These are phyloP conservation scores for Colletotrichum sp. DNA, from an alignment of 2,329 filamentous ascomycete species.

Conservation along the genomic window DNA sequence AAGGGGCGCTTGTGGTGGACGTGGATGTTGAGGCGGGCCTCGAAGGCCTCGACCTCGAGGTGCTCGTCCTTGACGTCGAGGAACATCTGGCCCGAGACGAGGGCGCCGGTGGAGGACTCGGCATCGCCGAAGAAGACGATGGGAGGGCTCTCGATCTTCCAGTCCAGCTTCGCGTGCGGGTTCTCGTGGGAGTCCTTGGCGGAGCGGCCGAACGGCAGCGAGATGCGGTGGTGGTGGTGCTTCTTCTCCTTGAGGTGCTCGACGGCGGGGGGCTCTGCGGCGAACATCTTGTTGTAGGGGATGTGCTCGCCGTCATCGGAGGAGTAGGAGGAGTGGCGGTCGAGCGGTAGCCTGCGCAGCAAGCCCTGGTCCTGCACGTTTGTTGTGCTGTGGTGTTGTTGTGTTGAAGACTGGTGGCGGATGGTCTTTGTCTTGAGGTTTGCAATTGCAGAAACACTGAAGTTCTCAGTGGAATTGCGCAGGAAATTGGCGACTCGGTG, in stretches of 20 bases:
- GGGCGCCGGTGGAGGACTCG: constrained; percentile 78
- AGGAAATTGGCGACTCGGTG: constrained; percentile 64
- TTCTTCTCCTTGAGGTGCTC: constrained; percentile 33
- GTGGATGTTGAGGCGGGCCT: constrained; percentile 73
- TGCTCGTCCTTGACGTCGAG: constrained; percentile 72
- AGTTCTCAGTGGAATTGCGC: constrained; percentile 58
- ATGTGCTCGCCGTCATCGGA: constrained; percentile 22
- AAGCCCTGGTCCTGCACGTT: constrained; percentile 10
- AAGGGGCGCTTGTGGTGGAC: constrained; percentile 84
- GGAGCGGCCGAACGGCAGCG: constrained; percentile 40
- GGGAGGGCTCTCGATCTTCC: constrained; percentile 83
- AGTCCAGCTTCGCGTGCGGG: constrained; percentile 50
- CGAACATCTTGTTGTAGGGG: constrained; percentile 21
- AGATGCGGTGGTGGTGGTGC: constrained; percentile 42
- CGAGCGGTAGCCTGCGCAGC: constrained; percentile 3
- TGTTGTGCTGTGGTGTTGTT: not conserved
- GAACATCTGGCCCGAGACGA: constrained; percentile 84
- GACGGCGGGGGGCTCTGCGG: constrained; percentile 13
- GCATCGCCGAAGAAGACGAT: constrained; percentile 82
- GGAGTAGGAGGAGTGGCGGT: constrained; percentile 19
- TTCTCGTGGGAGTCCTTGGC: constrained; percentile 43
- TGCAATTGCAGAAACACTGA: constrained; percentile 38
- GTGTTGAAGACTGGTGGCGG: constrained; percentile 25
- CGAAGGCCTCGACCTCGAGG: constrained; percentile 64
- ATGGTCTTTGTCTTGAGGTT: constrained; percentile 53